Base-by-base conservation (phyloP, 2,329 filamentous ascomycete genomes). In the Aspergillus ibericus region DNA sequence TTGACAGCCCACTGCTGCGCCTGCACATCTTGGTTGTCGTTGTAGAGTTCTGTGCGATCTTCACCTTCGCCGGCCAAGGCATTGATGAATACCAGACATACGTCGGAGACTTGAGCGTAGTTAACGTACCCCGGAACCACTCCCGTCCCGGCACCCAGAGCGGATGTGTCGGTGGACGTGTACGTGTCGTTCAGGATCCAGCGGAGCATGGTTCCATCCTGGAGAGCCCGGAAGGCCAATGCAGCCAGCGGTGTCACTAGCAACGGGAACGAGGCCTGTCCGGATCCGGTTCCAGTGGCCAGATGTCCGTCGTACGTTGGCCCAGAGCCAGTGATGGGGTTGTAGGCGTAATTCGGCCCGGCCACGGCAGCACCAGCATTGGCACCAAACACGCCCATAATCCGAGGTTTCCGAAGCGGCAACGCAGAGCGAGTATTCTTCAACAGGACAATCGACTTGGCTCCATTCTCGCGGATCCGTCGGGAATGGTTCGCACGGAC, bases 271-370 rank as follows among this genome's bases (percentile, higher is more conserved):
- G 16, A 20, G 16, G 40, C 20, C 18, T 20, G 16, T 44, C 40
- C 40, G 10, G 16, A 20, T 42, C 38, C 38, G 2, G 16, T 20
- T 9, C 38, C 38, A 9, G 18, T 60, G 34, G 16, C 90, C 90
- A 4, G 86, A 89, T 1, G 90, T 90, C 90, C 90, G 92, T 12
- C 84, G 85, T 36, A 36, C 5, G 35, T 36, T 4, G 35, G 35
- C 4, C 35, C 35, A 5, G 35, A 36, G 4, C 35, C 35, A 5
- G 35, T 36, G 35, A 36, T 36, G 15, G 35, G 35, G 35, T 36
- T 36, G 12, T 36, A 36, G 4, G 35, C 35, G n/a, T 36, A 36
- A n/a, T 36, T 36, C 2, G 35, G 35, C 5, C 83, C 91, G 89
- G 35, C 83, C 88, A 2, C 91, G 78, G 0, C 86, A 0, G 71